Evolutionary conservation across 2,329 filamentous ascomycete species (phyloP), one percentile per base, ranked within the genome.

Genomic region (Aspergillus fumigatus): DNA sequence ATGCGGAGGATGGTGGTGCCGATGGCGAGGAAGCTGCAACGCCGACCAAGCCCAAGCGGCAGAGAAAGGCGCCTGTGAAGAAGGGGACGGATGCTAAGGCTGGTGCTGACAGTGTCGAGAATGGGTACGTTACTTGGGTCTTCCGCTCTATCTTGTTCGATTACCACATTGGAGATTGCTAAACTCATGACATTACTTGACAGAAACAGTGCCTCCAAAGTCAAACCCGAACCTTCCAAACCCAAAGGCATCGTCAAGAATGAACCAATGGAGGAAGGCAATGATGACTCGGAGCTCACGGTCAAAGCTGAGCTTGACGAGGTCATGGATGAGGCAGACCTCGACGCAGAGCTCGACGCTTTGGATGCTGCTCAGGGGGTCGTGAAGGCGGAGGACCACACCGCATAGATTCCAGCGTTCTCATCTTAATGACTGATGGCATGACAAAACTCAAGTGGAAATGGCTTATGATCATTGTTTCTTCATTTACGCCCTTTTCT

Each of bases 11-110:
- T 17, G 58, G 55, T 3, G 48, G 38, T 26, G 47, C 53, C 9
- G 54, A 50, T 5, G 56, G 23, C 19, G 60, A 56, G 2, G 56
- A 55, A 32, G 19, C 29, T 19, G 51, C 21, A 14, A 55, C 59
- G 14, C 59, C 59, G 21, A 55, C 53, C 19, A 64, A 64, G 27
- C 27, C 56, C 7, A 69, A 69, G 57, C 62, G 63, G 27, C 62
- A 65, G 55, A 57, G 61, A 19, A 65, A 64, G 56, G 48, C 55
- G 3, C 51, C 52, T 8, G 51, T 51, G 4, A 69, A 64, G 52
- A 68, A 68, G 49, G 40, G 45, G 9, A 21, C 54, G 35, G 45
- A 53, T 26, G 27, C n/a, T 1, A 59, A 58, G 50, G 45, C 58
- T 23, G 54, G 49, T 17, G 51, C 23, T 21, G 19, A 17, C n/a